Percentiles rank a stretch among this genome's conserved stretches.
Evolutionary conservation across 2,329 filamentous ascomycete species (phyloP).

Genomic region (Podosphaera leucotricha): DNA sequence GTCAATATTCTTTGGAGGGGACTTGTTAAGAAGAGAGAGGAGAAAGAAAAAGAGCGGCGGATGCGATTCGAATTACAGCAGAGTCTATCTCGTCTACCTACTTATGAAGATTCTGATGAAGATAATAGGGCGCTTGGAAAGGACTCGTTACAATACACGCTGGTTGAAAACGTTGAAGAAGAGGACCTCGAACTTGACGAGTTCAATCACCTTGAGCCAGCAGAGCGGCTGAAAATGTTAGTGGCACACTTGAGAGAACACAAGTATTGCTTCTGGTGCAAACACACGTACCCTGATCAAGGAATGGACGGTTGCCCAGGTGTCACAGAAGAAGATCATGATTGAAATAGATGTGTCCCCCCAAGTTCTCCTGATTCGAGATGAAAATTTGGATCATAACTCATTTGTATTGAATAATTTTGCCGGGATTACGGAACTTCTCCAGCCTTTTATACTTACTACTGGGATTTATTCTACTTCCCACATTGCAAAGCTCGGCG

Average conservation of each 20-base stretch:
- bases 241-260: constrained; percentile 49
- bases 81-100: constrained; percentile 36
- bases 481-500: constrained; percentile 8
- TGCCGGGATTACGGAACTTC: not conserved
- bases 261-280: constrained; percentile 92
- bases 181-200: constrained; percentile 61
- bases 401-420: not conserved
- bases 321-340: constrained; percentile 59
- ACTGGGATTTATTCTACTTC: not conserved
- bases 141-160: constrained; percentile 27
- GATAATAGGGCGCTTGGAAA: constrained; percentile 46
- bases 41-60: constrained; percentile 41
- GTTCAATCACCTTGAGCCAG: constrained; percentile 45
- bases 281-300: constrained; percentile 50
- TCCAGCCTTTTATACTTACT: not conserved
- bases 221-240: constrained; percentile 41
- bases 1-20: constrained; percentile 64
- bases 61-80: constrained; percentile 42
- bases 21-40: constrained; percentile 43
- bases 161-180: constrained; percentile 48
- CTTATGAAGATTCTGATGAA: constrained; percentile 43
- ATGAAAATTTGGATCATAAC: not conserved
- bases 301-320: constrained; percentile 79
- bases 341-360: constrained; percentile 17
- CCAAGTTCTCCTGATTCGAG: not conserved